phyloP scores from a whole-genome alignment of 2,329 filamentous ascomycete genomes.

The Ampelomyces quisqualis region DNA sequence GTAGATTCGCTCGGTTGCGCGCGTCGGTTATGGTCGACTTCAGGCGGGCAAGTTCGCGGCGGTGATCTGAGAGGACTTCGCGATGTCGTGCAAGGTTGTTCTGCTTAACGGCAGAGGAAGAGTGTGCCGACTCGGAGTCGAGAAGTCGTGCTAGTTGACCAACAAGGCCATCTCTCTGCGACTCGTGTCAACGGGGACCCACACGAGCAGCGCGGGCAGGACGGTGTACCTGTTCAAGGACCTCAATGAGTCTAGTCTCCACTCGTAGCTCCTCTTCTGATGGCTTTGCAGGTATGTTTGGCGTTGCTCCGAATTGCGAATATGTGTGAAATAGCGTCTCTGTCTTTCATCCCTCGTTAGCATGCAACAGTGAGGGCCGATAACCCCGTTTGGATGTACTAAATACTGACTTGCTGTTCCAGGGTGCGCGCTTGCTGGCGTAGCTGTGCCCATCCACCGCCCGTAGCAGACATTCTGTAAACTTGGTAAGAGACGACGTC shows the following conservation, averaged over 20 bases:
- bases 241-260: conserved; percentile 78
- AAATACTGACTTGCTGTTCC: conserved; percentile 74
- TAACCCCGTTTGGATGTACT: conserved; percentile 13
- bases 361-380: conserved; percentile 13
- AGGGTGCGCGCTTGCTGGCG: conserved; percentile 86
- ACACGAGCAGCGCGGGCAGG: neutral
- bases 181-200: conserved; percentile 5
- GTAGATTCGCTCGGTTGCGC: conserved; percentile 83
- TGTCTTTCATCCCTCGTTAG: conserved; percentile 59
- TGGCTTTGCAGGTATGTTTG: conserved; percentile 78
- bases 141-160: conserved; percentile 82
- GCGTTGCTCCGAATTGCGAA: conserved; percentile 81
- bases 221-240: conserved; percentile 71
- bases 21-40: conserved; percentile 72
- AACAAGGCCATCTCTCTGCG: conserved; percentile 77
- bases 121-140: conserved; percentile 85
- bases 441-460: conserved; percentile 79
- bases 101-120: conserved; percentile 91
- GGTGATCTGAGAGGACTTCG: conserved; percentile 85
- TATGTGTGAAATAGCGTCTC: conserved; percentile 81
- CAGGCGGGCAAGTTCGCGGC: conserved; percentile 75
- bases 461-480: conserved; percentile 43
- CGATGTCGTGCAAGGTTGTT: conserved; percentile 91
- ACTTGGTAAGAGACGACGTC: neutral
- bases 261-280: conserved; percentile 79